phyloP scores from a whole-genome alignment of 768 basidiomycete genomes.

The Cantharellus cinnabarinus region DNA sequence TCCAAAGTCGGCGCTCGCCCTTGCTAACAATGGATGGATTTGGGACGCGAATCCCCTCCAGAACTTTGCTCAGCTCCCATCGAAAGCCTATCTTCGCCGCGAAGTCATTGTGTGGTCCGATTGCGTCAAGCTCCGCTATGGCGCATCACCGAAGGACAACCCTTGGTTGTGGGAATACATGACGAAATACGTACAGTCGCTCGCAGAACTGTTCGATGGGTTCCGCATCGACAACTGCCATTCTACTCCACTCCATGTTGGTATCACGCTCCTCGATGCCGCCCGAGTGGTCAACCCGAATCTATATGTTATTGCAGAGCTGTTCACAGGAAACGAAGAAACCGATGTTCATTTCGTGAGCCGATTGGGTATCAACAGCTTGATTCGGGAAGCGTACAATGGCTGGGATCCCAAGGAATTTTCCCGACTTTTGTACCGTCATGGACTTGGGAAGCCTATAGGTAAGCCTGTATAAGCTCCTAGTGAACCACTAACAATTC shows the following conservation, averaged over 20 bases:
- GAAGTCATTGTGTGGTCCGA: slow-evolving; percentile 97
- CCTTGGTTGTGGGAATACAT: slow-evolving; percentile 94
- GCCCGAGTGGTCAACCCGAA: slow-evolving; percentile 77
- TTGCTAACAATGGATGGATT: slow-evolving; percentile 99
- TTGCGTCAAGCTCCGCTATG: slow-evolving; percentile 95
- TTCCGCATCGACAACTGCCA: slow-evolving; percentile 98
- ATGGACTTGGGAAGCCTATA: slow-evolving; percentile 84
- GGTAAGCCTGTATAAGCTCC: slow-evolving; percentile 27
- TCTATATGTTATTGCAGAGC: slow-evolving; percentile 90
- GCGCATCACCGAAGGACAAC: slow-evolving; percentile 54
- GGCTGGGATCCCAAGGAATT: slow-evolving; percentile 77
- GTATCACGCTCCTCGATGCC: slow-evolving; percentile 81
- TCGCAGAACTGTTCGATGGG: slow-evolving; percentile 76
- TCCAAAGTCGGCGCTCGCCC: slow-evolving; percentile 37
- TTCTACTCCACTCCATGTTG: slow-evolving; percentile 91
- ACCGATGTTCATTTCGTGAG: slow-evolving; percentile 85
- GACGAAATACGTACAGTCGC: slow-evolving; percentile 56
- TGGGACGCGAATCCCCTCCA: slow-evolving; percentile 88
- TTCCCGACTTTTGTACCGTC: slow-evolving; percentile 69
- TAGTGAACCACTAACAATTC: background rate
- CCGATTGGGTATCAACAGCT: slow-evolving; percentile 77
- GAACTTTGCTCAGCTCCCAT: slow-evolving; percentile 83
- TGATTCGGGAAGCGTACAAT: slow-evolving; percentile 91
- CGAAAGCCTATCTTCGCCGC: slow-evolving; percentile 85
- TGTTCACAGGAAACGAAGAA: slow-evolving; percentile 90